Base-by-base conservation (phyloP, 2,329 filamentous ascomycete species). In the Colletotrichum sp. region DNA sequence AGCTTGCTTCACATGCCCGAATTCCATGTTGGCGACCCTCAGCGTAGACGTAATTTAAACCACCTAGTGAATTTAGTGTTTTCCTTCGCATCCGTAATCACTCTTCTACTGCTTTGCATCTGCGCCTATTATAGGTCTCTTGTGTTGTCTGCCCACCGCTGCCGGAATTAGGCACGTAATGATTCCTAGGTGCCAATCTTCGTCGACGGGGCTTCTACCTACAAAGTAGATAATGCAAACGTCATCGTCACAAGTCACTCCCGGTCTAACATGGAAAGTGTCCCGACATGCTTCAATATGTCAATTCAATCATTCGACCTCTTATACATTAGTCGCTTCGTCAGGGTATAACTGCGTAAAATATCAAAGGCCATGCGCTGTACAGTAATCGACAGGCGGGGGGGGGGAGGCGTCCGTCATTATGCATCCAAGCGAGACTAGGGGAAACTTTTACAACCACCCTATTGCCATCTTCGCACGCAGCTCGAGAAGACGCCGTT, bases 281-380 rank as follows among this genome's bases (percentile, higher is more conserved):
- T 28, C 9, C 26, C 55, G 6, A 9, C 8, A 28, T 28, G 24
- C 16, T 34, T 62, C 12, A 30, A n/a, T 32, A 62, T 16, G 21
- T 59, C 55, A 57, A 60, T 65, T 75, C 34, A 66, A 63, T 75
- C 60, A 75, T 71, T 67, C 49, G 39, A 71, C 49, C 28, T 59
- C 81, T 77, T 81, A 79, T 80, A 79, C 79, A 84, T 84, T 84
- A 84, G 75, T 81, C 79, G 77, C 80, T 82, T 79, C 80, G 77
- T 80, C 79, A 80, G 84, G 84, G 84, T 85, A 85, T 85, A 85
- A 71, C 62, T 71, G 34, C 66, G 65, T 70, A 77, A 81, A 82
- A 79, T 79, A 80, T 83, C 49, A 60, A 30, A 26, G 55, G 21
- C 44, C 65, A 28, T 34, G 80, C 78, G 80, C 79, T 81, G 80